Evolutionary conservation across 192 early-diverging fungal genomes (phyloP).

Genomic region (Gamsiella multidivaricata): DNA sequence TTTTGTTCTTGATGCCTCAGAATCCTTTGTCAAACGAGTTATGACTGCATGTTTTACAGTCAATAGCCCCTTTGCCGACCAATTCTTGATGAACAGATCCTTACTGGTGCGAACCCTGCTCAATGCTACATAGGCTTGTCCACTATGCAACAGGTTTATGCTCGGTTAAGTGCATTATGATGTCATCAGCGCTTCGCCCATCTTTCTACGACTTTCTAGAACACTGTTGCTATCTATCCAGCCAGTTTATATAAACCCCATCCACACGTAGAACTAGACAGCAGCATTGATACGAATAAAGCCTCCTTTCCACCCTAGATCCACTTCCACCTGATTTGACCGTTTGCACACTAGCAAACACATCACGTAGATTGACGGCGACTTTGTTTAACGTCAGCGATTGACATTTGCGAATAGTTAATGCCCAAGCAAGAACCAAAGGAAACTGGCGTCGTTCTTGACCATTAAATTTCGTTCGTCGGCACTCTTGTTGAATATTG

Average conservation of each 20-base stretch:
- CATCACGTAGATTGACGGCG: background rate
- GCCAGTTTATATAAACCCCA: too few relatives aligned
- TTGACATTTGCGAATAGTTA: constrained; percentile 18
- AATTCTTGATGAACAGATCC: constrained; percentile 6
- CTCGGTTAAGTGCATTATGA: too few relatives aligned
- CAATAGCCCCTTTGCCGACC: background rate
- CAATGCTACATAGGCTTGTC: constrained; percentile 24
- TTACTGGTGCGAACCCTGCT: constrained; percentile 7
- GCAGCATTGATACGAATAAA: too few relatives aligned
- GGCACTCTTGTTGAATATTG: constrained; percentile 7
- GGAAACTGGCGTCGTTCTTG: constrained; percentile 18
- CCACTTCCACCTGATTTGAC: too few relatives aligned
- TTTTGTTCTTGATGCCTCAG: constrained; percentile 14
- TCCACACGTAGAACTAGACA: too few relatives aligned
- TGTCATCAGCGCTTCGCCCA: too few relatives aligned
- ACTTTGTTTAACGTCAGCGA: constrained; percentile 8
- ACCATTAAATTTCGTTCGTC: background rate
- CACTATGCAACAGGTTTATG: too few relatives aligned
- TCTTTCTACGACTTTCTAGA: too few relatives aligned
- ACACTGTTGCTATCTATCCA: too few relatives aligned
- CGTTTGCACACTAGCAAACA: constrained; percentile 13
- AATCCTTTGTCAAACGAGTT: constrained; percentile 12
- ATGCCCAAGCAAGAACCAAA: constrained; percentile 10
- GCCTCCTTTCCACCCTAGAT: too few relatives aligned
- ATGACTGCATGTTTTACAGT: background rate